A percentile compares a stretch with the other conserved stretches of the same genome.
Evolutionary conservation across 139 green algal genomes (phyloP).

Genomic region (Chlamydomonas schloesseri): DNA sequence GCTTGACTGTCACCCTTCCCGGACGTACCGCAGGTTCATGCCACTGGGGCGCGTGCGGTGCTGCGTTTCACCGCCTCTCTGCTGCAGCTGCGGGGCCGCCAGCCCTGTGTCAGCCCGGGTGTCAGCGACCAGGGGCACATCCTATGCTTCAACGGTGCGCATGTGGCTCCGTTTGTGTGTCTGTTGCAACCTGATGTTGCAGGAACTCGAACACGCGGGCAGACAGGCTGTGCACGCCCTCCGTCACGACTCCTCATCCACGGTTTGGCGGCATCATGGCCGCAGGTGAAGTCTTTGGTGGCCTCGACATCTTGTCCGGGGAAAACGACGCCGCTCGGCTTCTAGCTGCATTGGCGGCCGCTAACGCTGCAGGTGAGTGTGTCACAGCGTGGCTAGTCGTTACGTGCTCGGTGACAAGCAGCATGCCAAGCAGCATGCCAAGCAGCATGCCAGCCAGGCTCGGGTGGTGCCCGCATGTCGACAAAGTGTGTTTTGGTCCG

Average conservation of each 20-base stretch:
- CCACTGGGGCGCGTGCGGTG: neutral
- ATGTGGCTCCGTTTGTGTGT: no score
- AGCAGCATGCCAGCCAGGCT: no score
- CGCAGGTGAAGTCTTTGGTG: slow-evolving; percentile 75
- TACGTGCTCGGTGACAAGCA: no score
- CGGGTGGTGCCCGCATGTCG: no score
- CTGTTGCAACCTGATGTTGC: no score
- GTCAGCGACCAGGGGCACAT: slow-evolving; percentile 56
- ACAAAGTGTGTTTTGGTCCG: no score
- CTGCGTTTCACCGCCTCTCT: slow-evolving; percentile 61
- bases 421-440: no score
- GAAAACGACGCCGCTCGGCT: slow-evolving; percentile 70
- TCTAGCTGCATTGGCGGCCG: slow-evolving; percentile 50
- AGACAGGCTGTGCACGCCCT: no score
- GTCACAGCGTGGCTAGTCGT: no score
- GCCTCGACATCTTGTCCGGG: slow-evolving; percentile 55
- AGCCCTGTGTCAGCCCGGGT: slow-evolving; percentile 7
- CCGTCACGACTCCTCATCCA: no score
- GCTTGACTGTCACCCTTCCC: no score
- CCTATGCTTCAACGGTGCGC: slow-evolving; percentile 78
- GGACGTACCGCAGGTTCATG: neutral
- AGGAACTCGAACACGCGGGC: no score
- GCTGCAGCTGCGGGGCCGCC: slow-evolving; percentile 78
- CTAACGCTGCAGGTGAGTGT: neutral
- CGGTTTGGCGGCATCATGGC: neutral